phyloP scores from a whole-genome alignment of 2,329 filamentous ascomycete species.

The Zymoseptoria ardabiliae region DNA sequence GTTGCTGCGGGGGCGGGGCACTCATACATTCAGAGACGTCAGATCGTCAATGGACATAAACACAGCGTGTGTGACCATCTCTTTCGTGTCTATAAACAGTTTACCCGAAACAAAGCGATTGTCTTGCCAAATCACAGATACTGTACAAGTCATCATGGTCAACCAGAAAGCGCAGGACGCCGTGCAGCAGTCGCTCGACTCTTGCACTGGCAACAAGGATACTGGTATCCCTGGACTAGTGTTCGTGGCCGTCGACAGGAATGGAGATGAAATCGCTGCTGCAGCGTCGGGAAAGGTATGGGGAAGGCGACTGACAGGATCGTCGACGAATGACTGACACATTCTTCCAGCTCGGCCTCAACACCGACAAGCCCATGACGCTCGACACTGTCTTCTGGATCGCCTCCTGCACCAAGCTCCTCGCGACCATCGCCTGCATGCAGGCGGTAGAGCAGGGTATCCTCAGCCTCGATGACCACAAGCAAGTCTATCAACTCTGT shows the following conservation, averaged over 20 bases:
- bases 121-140: neutral
- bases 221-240: conserved; percentile 37
- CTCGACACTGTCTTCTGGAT: conserved; percentile 56
- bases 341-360: conserved; percentile 24
- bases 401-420: conserved; percentile 43
- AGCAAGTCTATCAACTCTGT: conserved; percentile 33
- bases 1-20: neutral
- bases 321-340: neutral
- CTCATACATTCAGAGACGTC: neutral
- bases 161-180: conserved; percentile 27
- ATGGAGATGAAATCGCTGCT: conserved; percentile 36
- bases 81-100: neutral
- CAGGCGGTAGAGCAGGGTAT: conserved; percentile 40
- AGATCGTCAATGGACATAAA: neutral
- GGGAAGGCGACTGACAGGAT: neutral
- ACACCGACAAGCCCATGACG: conserved; percentile 46
- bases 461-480: conserved; percentile 36
- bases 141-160: conserved; percentile 15
- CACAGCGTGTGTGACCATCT: neutral
- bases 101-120: neutral
- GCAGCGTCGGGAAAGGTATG: conserved; percentile 35
- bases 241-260: conserved; percentile 40
- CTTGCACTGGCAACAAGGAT: conserved; percentile 22
- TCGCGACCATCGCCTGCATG: conserved; percentile 40
- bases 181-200: conserved; percentile 33